These are phyloP conservation scores for Evernia prunastri DNA, from an alignment of 495 filamentous ascomycete species.

Conservation along the genomic window DNA sequence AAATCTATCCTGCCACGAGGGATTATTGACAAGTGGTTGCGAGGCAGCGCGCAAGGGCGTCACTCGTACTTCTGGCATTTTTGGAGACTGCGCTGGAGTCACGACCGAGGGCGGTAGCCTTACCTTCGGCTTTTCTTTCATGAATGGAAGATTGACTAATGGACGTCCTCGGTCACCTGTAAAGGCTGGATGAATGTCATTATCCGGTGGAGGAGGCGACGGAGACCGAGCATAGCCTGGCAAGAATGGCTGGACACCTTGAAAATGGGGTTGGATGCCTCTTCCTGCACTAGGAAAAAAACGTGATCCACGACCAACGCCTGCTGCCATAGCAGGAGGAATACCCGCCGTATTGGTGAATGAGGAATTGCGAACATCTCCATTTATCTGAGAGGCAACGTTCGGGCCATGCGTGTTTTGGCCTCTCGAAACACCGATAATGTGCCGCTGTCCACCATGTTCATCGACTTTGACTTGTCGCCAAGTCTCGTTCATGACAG, in stretches of 20 bases:
- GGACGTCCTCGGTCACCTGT: conserved; percentile 58
- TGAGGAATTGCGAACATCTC: conserved; percentile 18
- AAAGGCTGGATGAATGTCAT: conserved; percentile 59
- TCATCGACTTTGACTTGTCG: conserved; percentile 49
- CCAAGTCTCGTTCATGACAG: conserved; percentile 59
- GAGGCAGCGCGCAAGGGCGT: conserved; percentile 25
- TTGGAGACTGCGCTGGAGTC: conserved; percentile 24
- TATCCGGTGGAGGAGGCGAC: conserved; percentile 68
- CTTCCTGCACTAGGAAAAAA: conserved; percentile 58
- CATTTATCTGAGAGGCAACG: conserved; percentile 28
- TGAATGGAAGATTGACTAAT: conserved; percentile 60
- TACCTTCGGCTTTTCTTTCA: conserved; percentile 54
- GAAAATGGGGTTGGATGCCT: conserved; percentile 21
- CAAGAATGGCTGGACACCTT: conserved; percentile 19
- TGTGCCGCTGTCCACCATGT: conserved; percentile 36
- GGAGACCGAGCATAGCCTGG: conserved; percentile 34
- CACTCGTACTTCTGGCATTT: conserved; percentile 15
- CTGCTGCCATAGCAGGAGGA: conserved; percentile 20
- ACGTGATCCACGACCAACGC: conserved; percentile 50
- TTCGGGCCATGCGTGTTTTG: conserved; percentile 30
- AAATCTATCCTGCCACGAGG: conserved; percentile 68
- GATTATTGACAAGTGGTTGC: conserved; percentile 33
- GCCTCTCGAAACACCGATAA: conserved; percentile 34
- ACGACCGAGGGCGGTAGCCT: conserved; percentile 54
- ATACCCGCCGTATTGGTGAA: conserved; percentile 17